Percentiles rank a stretch among this genome's conserved stretches.
Conservation (phyloP, 805 yeast genomes). For the Sugiyamaella qingdaonensis region DNA sequence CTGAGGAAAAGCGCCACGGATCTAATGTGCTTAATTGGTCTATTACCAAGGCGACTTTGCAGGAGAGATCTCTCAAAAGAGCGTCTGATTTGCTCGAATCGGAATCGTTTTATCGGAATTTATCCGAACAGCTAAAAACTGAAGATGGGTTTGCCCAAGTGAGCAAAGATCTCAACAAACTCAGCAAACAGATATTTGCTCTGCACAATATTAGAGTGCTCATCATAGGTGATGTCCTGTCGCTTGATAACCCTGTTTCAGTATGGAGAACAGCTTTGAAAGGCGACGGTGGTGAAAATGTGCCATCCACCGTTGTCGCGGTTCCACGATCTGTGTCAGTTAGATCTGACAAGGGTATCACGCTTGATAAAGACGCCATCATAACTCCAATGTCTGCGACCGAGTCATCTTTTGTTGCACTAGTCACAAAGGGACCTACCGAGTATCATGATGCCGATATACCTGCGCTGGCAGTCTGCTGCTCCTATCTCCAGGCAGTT, state of each 20-base stretch:
- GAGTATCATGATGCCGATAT: slow-evolving; percentile 55
- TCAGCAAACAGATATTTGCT: slow-evolving; percentile 50
- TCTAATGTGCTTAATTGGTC: slow-evolving; percentile 61
- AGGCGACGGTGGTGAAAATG: background rate
- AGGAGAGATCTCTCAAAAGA: slow-evolving; percentile 58
- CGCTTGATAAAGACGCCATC: slow-evolving; percentile 51
- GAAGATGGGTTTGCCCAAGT: slow-evolving; percentile 50
- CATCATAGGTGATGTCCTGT: slow-evolving; percentile 62
- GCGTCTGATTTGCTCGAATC: slow-evolving; percentile 62
- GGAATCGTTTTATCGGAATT: slow-evolving; percentile 51
- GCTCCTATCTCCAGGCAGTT: slow-evolving; percentile 73
- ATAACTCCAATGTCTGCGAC: slow-evolving; percentile 77
- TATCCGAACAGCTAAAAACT: slow-evolving; percentile 41
- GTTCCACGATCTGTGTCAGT: slow-evolving; percentile 44
- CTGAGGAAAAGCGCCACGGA: slow-evolving; percentile 63
- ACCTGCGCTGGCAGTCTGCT: slow-evolving; percentile 65
- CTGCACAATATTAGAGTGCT: slow-evolving; percentile 61
- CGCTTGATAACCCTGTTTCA: slow-evolving; percentile 52
- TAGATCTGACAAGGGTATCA: slow-evolving; percentile 50
- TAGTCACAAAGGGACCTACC: slow-evolving; percentile 58
- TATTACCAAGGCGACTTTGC: slow-evolving; percentile 49
- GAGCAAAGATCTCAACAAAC: slow-evolving; percentile 45
- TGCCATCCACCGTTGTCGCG: background rate
- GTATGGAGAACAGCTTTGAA: slow-evolving; percentile 44
- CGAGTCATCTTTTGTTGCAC: slow-evolving; percentile 67